Evolutionary conservation across 495 filamentous ascomycete genomes (phyloP).

Genomic region (Umbilicaria muhlenbergii): DNA sequence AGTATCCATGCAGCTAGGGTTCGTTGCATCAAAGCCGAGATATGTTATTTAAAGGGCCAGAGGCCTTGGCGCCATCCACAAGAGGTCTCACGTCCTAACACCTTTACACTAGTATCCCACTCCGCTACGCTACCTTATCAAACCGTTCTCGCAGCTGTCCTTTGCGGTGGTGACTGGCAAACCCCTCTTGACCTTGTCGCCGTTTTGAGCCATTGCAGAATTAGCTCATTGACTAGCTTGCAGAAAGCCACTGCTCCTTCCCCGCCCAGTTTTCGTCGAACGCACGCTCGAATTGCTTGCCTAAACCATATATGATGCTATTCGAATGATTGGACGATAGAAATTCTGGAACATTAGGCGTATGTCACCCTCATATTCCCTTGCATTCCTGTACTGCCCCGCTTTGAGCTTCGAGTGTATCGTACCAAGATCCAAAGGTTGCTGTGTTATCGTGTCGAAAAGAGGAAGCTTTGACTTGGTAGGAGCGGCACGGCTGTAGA

Average conservation of each 20-base stretch:
- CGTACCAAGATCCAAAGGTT: conserved; percentile 84
- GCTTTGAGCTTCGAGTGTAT: conserved; percentile 54
- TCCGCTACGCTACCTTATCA: too few species aligned
- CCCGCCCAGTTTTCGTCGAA: conserved; percentile 56
- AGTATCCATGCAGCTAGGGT: too few species aligned
- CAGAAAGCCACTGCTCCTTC: conserved; percentile 53
- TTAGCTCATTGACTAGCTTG: too few species aligned
- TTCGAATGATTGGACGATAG: conserved; percentile 51
- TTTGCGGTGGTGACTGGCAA: too few species aligned
- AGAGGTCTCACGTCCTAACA: too few species aligned
- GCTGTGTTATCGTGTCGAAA: conserved; percentile 65
- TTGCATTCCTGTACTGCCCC: conserved; percentile 59
- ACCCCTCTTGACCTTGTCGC: too few species aligned
- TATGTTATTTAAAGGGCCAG: too few species aligned
- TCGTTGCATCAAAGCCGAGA: too few species aligned
- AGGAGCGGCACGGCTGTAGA: conserved; percentile 70
- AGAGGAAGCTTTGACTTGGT: conserved; percentile 75
- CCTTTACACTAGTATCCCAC: too few species aligned
- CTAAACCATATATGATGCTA: conserved; percentile 30
- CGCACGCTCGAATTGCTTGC: conserved; percentile 48
- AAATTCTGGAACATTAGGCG: conserved; percentile 73
- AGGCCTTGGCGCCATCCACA: too few species aligned
- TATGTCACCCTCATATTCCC: conserved; percentile 71
- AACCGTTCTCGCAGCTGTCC: too few species aligned
- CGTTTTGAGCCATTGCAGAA: too few species aligned